Conservation (phyloP, 108 stramenopile genomes). For the Fistulifera solaris region DNA sequence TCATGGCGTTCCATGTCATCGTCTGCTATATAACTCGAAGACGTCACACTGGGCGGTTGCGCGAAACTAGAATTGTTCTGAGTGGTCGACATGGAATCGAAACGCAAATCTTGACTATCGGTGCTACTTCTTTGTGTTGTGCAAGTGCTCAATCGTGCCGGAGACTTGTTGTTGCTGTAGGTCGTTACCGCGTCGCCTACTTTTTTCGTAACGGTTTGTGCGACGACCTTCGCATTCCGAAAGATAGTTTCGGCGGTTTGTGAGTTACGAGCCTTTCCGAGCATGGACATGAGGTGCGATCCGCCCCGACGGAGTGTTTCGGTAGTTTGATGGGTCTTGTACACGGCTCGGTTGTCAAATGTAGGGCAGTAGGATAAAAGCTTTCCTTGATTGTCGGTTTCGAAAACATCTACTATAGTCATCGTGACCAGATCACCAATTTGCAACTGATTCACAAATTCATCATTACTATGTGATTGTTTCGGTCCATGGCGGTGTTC, state of each 20-base stretch:
- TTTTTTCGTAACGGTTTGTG: slow-evolving; percentile 25
- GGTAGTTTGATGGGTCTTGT: slow-evolving; percentile 62
- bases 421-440: slow-evolving; percentile 77
- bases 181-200: slow-evolving; percentile 30
- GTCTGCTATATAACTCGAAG: too few relatives aligned
- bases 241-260: slow-evolving; percentile 18
- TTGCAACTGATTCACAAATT: slow-evolving; percentile 30
- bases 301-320: slow-evolving; percentile 29
- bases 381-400: slow-evolving; percentile 76
- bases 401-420: slow-evolving; percentile 87
- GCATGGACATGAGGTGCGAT: slow-evolving; percentile 19
- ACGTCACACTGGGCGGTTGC: too few relatives aligned
- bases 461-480: neutral
- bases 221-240: slow-evolving; percentile 15
- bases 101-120: too few relatives aligned
- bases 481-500: slow-evolving; percentile 8
- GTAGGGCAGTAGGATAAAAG: slow-evolving; percentile 81
- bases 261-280: slow-evolving; percentile 49
- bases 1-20: too few relatives aligned
- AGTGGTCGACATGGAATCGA: too few relatives aligned
- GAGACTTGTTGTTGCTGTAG: too few relatives aligned
- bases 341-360: slow-evolving; percentile 76
- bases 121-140: too few relatives aligned
- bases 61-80: too few relatives aligned
- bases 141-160: too few relatives aligned